Conservation (phyloP, 2,329 filamentous ascomycete species). For the Aureobasidium sp. region DNA sequence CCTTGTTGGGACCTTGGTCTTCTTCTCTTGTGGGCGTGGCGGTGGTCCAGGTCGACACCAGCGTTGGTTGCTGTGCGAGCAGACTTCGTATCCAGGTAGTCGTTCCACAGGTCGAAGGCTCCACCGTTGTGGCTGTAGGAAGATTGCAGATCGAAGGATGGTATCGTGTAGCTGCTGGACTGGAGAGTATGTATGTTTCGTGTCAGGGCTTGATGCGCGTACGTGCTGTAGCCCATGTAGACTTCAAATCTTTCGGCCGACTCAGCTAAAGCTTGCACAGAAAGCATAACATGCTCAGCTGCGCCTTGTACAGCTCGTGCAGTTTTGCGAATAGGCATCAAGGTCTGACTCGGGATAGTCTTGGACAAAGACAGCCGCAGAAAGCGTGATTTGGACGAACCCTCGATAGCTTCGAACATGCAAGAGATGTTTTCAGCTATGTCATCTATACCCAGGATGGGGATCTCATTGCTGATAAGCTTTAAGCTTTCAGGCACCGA, state of each 20-base stretch:
- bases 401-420: neutral
- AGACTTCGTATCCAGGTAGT: neutral
- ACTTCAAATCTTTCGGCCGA: neutral
- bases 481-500: neutral
- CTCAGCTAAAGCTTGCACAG: neutral
- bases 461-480: neutral
- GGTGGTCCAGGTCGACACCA: neutral
- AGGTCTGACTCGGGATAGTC: neutral
- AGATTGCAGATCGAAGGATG: neutral
- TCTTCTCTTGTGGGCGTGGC: neutral
- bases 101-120: neutral
- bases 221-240: conserved; percentile 7
- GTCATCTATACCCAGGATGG: neutral
- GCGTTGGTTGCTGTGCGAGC: neutral
- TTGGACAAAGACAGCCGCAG: neutral
- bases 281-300: neutral
- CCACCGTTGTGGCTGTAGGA: conserved; percentile 8
- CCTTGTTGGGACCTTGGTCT: neutral
- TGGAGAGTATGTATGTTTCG: neutral
- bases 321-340: neutral
- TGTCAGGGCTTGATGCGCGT: neutral
- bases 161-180: neutral
- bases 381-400: neutral
- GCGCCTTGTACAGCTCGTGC: neutral
- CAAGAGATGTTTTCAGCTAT: neutral